These are phyloP conservation scores for Diaporthe ampelina DNA, from an alignment of 2,329 filamentous ascomycete genomes.

Conservation along the genomic window DNA sequence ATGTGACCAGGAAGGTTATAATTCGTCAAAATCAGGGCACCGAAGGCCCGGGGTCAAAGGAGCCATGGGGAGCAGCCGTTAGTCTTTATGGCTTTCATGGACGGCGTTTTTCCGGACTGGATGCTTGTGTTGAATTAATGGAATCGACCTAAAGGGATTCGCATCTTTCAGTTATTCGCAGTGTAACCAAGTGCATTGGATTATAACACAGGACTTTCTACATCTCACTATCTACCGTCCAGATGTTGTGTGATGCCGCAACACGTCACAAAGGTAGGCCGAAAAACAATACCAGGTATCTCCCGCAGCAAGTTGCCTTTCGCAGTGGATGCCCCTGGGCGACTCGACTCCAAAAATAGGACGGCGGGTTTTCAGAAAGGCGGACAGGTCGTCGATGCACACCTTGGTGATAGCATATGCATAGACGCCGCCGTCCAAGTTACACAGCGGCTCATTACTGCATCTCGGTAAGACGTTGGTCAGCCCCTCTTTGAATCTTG, in stretches of 20 bases:
- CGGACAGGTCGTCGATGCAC: too few species aligned
- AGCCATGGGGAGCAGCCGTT: neutral
- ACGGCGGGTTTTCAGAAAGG: neutral
- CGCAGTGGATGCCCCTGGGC: neutral
- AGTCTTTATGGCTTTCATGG: neutral
- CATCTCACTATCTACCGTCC: neutral
- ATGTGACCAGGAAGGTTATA: slow-evolving; percentile 91
- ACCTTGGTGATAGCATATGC: too few species aligned
- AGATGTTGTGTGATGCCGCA: neutral
- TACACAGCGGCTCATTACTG: neutral
- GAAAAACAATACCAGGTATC: neutral
- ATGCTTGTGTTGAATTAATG: neutral
- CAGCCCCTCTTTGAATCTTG: slow-evolving; percentile 7
- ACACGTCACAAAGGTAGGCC: neutral
- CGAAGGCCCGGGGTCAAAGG: neutral
- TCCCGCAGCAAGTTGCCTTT: neutral
- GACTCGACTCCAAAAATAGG: neutral
- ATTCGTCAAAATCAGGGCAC: slow-evolving; percentile 72
- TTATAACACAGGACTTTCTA: neutral
- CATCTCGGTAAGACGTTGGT: neutral
- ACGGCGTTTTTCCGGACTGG: neutral
- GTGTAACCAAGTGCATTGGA: neutral
- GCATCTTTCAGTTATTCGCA: neutral
- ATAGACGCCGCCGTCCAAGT: neutral
- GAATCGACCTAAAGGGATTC: neutral